phyloP scores from a whole-genome alignment of 495 filamentous ascomycete species.

The Mytilinidion resinicola region DNA sequence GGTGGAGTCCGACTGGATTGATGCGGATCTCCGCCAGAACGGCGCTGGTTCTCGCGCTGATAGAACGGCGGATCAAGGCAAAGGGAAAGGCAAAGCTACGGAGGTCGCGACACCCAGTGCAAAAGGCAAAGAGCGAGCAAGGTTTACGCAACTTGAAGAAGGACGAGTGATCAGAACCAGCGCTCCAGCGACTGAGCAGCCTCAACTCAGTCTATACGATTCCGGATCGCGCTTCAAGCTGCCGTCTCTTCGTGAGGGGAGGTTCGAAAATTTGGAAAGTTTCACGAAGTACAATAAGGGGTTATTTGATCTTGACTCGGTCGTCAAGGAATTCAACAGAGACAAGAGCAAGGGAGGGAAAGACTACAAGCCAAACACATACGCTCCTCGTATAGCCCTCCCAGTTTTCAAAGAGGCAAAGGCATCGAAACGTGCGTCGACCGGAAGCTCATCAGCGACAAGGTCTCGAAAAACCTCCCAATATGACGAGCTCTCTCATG shows the following conservation, averaged over 20 bases:
- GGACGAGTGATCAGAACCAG: constrained; percentile 1
- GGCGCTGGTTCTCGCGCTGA: background rate
- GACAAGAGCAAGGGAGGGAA: no score
- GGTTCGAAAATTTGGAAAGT: no score
- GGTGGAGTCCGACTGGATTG: constrained; percentile 16
- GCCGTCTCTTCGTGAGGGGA: background rate
- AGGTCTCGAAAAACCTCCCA: no score
- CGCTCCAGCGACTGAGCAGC: background rate
- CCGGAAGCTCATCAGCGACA: no score
- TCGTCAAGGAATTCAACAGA: no score
- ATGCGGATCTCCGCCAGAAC: constrained; percentile 7
- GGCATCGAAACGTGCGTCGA: no score
- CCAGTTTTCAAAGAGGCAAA: no score
- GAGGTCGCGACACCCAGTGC: background rate
- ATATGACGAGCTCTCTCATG: no score
- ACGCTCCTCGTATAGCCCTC: no score
- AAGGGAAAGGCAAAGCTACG: background rate
- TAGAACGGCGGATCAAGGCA: background rate
- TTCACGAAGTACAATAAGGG: no score
- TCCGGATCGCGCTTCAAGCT: constrained; percentile 17
- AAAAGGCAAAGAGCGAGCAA: constrained; percentile 4
- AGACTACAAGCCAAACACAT: no score
- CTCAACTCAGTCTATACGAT: background rate
- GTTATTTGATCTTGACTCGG: no score
- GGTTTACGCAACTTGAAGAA: background rate